phyloP scores from a whole-genome alignment of 345 rosid genomes.

The Camelina neglecta region DNA sequence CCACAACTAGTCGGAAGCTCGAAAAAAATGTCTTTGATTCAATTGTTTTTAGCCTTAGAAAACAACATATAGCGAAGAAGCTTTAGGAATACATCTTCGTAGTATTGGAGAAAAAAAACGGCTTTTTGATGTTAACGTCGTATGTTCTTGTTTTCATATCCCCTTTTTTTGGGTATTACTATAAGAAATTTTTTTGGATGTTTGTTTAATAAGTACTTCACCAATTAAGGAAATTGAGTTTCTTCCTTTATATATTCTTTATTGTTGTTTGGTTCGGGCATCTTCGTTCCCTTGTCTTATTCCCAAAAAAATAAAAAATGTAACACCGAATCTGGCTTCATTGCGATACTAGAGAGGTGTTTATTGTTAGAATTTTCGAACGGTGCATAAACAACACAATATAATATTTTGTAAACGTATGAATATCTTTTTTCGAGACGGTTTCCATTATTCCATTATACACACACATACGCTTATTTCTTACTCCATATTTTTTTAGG shows the following conservation, averaged over 20 bases:
- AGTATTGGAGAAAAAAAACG: slow-evolving; percentile 30
- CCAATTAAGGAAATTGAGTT: slow-evolving; percentile 40
- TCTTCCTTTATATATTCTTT: slow-evolving; percentile 14
- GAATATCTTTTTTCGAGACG: not conserved
- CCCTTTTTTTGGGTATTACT: slow-evolving; percentile 3
- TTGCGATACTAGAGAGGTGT: not conserved
- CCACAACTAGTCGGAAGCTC: not conserved
- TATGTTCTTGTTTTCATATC: slow-evolving; percentile 31
- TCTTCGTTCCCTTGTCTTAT: slow-evolving; percentile 34
- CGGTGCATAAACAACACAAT: not conserved
- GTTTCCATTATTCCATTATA: not conserved
- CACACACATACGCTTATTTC: not conserved
- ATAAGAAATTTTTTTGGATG: slow-evolving; percentile 18
- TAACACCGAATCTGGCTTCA: slow-evolving; percentile 23
- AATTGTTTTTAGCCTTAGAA: not conserved
- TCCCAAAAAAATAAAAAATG: not conserved
- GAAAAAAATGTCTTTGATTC: not conserved
- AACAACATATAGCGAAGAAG: slow-evolving; percentile 9
- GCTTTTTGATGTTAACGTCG: slow-evolving; percentile 33
- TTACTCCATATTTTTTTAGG: not conserved
- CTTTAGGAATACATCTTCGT: slow-evolving; percentile 34
- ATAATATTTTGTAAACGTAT: not conserved
- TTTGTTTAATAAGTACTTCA: slow-evolving; percentile 33
- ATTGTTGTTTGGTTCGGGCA: slow-evolving; percentile 12
- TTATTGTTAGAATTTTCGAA: slow-evolving; percentile 3